Percentiles rank a stretch among this genome's conserved stretches.
phyloP scores from a whole-genome alignment of 768 basidiomycete species.

The Tulasnella sp. region DNA sequence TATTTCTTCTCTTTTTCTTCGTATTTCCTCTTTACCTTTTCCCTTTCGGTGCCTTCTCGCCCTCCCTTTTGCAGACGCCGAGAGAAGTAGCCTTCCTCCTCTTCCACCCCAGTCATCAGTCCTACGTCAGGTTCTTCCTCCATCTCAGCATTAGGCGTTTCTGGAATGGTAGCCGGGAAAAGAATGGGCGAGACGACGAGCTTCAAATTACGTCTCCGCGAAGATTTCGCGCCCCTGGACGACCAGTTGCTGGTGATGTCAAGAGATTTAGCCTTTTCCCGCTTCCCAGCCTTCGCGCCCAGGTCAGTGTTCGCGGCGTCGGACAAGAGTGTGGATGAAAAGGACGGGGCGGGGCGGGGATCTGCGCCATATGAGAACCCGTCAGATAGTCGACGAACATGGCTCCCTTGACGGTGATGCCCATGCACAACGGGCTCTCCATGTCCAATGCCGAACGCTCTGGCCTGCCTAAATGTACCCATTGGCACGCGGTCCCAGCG shows the following conservation, averaged over 20 bases:
- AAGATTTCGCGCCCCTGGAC: too few species aligned
- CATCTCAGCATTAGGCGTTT: too few species aligned
- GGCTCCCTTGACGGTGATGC: background rate
- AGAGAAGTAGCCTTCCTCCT: constrained; percentile 15
- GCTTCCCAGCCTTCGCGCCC: too few species aligned
- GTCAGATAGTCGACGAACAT: background rate
- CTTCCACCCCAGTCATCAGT: background rate
- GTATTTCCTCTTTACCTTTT: constrained; percentile 10
- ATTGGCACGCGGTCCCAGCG: constrained; percentile 18
- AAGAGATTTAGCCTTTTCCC: too few species aligned
- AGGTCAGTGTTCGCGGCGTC: too few species aligned
- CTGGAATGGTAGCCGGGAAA: constrained; percentile 12
- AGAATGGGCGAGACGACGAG: constrained; percentile 14
- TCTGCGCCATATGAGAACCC: constrained; percentile 16
- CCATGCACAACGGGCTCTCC: background rate
- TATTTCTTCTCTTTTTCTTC: constrained; percentile 2
- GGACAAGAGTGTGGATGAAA: constrained; percentile 8
- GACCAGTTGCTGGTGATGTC: too few species aligned
- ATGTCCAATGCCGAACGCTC: constrained; percentile 8
- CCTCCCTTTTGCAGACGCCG: constrained; percentile 8
- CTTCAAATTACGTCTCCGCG: background rate
- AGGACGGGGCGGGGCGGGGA: background rate
- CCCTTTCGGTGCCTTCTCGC: constrained; percentile 11
- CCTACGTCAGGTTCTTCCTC: constrained; percentile 3
- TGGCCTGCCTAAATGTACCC: constrained; percentile 14